Conservation (phyloP, 768 basidiomycete genomes). For the Suillus decipiens region DNA sequence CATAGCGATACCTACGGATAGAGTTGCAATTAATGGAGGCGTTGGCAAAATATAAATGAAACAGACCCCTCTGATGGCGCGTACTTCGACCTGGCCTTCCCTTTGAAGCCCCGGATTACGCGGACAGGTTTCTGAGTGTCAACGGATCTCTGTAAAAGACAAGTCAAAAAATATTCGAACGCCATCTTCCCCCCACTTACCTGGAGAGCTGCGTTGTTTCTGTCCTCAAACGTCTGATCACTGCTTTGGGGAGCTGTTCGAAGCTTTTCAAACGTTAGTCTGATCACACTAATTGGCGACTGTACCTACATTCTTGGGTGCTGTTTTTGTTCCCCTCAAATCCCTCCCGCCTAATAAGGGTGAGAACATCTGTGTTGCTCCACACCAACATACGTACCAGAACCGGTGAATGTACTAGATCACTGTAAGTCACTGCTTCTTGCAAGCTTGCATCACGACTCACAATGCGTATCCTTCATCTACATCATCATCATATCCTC, state of each 20-base stretch:
- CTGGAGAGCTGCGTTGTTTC: constrained; percentile 68
- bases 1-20: constrained; percentile 75
- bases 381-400: constrained; percentile 42
- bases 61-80: constrained; percentile 77
- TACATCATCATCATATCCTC: constrained; percentile 86
- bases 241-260: constrained; percentile 87
- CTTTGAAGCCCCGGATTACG: constrained; percentile 85
- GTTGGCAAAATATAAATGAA: neutral
- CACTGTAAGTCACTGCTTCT: constrained; percentile 1
- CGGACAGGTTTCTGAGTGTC: constrained; percentile 82
- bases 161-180: neutral
- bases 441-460: constrained; percentile 31
- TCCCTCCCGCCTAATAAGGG: constrained; percentile 70
- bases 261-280: constrained; percentile 48
- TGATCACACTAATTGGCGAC: neutral
- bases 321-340: constrained; percentile 77
- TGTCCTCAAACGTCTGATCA: constrained; percentile 79
- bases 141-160: constrained; percentile 56
- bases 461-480: constrained; percentile 83
- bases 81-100: constrained; percentile 56
- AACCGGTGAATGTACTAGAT: constrained; percentile 76
- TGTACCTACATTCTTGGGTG: constrained; percentile 76
- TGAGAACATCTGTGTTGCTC: constrained; percentile 3
- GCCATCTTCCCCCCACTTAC: constrained; percentile 30
- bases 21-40: neutral